Percentiles rank a stretch among this genome's conserved stretches.
These are phyloP conservation scores for Jaapia argillacea DNA, from an alignment of 768 basidiomycete species.

Conservation along the genomic window DNA sequence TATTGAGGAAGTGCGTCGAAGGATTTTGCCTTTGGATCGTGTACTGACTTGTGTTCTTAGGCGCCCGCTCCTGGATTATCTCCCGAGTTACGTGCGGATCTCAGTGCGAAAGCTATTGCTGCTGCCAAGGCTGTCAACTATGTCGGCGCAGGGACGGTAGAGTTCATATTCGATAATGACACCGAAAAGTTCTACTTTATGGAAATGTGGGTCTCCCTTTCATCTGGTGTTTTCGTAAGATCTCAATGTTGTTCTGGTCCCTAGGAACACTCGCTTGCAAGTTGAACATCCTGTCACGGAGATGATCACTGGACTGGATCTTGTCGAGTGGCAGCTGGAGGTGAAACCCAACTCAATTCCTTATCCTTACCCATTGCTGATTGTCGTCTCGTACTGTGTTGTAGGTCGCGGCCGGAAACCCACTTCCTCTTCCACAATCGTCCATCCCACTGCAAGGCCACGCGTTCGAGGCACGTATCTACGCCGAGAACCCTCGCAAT, in stretches of 20 bases:
- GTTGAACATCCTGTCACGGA: slow-evolving; percentile 92
- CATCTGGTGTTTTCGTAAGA: not conserved
- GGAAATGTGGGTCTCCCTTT: slow-evolving; percentile 62
- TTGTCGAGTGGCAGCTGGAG: slow-evolving; percentile 94
- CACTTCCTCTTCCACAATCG: slow-evolving; percentile 67
- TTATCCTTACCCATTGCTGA: not conserved
- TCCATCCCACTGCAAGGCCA: slow-evolving; percentile 84
- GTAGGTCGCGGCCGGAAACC: slow-evolving; percentile 82
- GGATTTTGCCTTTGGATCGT: not conserved
- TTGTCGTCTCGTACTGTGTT: slow-evolving; percentile 1
- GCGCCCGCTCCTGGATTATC: slow-evolving; percentile 88
- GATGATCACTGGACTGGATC: slow-evolving; percentile 89
- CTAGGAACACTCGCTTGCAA: slow-evolving; percentile 76
- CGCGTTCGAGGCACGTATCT: slow-evolving; percentile 91
- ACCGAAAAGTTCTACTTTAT: slow-evolving; percentile 85
- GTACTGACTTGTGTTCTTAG: slow-evolving; percentile 24
- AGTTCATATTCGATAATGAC: slow-evolving; percentile 94
- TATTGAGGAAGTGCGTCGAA: slow-evolving; percentile 63
- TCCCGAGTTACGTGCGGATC: slow-evolving; percentile 64
- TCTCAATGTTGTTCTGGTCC: not conserved
- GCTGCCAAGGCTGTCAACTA: slow-evolving; percentile 92
- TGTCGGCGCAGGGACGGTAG: slow-evolving; percentile 88
- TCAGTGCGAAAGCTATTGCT: slow-evolving; percentile 81
- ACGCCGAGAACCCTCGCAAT: slow-evolving; percentile 91
- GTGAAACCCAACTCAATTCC: slow-evolving; percentile 22